Percentiles rank a stretch among this genome's conserved stretches.
These are phyloP conservation scores for Drechslerella coelobrocha DNA, from an alignment of 2,329 filamentous ascomycete species.

Conservation along the genomic window DNA sequence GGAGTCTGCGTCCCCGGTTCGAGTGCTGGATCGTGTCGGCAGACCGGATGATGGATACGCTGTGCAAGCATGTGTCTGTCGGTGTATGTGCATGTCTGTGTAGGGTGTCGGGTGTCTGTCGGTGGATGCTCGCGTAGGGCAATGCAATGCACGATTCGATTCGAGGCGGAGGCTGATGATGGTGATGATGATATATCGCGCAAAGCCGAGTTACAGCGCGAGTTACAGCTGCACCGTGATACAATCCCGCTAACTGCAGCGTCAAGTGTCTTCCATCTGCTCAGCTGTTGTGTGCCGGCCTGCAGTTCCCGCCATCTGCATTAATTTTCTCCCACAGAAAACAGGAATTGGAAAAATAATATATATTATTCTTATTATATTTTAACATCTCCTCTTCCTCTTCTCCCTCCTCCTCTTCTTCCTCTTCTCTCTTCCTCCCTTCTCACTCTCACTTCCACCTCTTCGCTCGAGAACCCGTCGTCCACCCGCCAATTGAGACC, in stretches of 20 bases:
- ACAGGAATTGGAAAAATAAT: not conserved
- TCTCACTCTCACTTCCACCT: conserved; percentile 2
- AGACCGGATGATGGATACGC: no score
- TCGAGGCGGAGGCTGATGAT: no score
- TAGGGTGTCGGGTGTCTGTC: no score
- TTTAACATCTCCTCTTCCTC: conserved; percentile 4
- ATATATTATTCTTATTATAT: not conserved
- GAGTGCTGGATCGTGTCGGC: not conserved
- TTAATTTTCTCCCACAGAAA: conserved; percentile 11
- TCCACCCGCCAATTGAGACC: conserved; percentile 16
- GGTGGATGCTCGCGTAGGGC: no score
- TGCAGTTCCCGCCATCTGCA: conserved; percentile 44
- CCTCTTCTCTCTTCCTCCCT: conserved; percentile 5
- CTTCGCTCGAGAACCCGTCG: conserved; percentile 9
- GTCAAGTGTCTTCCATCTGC: no score
- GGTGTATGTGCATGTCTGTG: no score
- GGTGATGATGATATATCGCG: conserved; percentile 27
- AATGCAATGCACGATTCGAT: no score
- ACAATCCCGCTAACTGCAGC: no score
- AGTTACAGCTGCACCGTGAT: not conserved
- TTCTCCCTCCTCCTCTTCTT: conserved; percentile 7
- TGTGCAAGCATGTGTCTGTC: no score
- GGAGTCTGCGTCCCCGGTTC: conserved; percentile 24
- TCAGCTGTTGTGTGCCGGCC: conserved; percentile 8
- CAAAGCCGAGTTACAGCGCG: conserved; percentile 41